Conservation (phyloP, 75 land plant genomes). For the Picea glauca region DNA sequence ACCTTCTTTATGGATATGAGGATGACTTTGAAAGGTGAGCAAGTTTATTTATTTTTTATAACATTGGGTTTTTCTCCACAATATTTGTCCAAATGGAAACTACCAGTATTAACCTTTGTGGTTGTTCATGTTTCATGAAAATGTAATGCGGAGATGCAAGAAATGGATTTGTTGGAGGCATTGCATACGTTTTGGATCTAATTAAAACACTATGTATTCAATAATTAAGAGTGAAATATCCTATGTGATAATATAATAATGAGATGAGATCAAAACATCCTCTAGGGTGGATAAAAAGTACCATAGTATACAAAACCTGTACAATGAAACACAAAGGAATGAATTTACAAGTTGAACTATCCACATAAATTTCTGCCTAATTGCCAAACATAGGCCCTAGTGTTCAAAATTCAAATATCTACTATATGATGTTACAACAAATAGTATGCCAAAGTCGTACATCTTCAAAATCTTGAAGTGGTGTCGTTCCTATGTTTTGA, state of each 20-base stretch:
- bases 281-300: background rate
- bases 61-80: background rate
- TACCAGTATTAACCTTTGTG: too few relatives aligned
- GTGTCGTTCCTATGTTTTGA: background rate
- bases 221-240: background rate
- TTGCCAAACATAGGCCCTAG: background rate
- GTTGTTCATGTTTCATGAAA: background rate
- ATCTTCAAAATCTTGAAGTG: background rate
- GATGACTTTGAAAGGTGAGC: constrained; percentile 78
- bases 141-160: background rate
- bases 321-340: background rate
- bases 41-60: background rate
- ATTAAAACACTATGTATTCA: background rate
- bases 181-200: background rate
- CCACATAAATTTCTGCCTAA: background rate
- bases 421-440: background rate
- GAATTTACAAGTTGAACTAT: background rate
- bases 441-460: background rate
- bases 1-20: constrained; percentile 44
- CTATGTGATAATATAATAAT: background rate
- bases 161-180: background rate
- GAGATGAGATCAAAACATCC: background rate
- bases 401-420: background rate
- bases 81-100: too few relatives aligned
- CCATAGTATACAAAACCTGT: background rate